phyloP scores from a whole-genome alignment of 257 asterid species.

The Verbascum thapsus region DNA sequence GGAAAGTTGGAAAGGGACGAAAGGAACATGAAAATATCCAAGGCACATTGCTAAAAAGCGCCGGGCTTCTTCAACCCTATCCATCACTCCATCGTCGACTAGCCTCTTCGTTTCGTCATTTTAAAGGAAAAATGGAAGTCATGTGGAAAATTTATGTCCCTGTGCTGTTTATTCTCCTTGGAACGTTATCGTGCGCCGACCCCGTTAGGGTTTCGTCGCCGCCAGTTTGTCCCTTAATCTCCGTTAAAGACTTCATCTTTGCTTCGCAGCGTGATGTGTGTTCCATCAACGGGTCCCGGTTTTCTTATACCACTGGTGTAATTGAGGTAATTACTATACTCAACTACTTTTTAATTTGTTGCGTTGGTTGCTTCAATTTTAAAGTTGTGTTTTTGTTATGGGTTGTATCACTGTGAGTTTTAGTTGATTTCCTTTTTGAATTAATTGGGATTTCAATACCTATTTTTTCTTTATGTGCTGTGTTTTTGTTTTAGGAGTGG shows the following conservation, averaged over 20 bases:
- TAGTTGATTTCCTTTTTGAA: background rate
- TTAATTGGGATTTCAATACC: too few relatives aligned
- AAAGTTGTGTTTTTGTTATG: background rate
- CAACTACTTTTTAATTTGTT: background rate
- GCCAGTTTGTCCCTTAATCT: constrained; percentile 51
- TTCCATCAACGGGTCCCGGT: constrained; percentile 39
- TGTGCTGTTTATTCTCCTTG: constrained; percentile 45
- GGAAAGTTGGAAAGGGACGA: constrained; percentile 28
- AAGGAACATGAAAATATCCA: constrained; percentile 29
- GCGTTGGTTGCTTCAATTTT: constrained; percentile 6
- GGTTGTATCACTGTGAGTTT: background rate
- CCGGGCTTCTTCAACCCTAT: constrained; percentile 47
- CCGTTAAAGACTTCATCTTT: constrained; percentile 62
- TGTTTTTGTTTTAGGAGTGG: too few relatives aligned
- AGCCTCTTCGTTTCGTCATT: constrained; percentile 22
- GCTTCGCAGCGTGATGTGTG: constrained; percentile 49
- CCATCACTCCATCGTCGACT: constrained; percentile 25
- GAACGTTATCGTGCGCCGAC: constrained; percentile 49
- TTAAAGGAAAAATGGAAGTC: constrained; percentile 43
- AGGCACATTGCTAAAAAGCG: constrained; percentile 63
- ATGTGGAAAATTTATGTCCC: constrained; percentile 45
- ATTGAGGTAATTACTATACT: constrained; percentile 58
- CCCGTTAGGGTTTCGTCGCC: constrained; percentile 45
- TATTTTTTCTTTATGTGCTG: too few relatives aligned
- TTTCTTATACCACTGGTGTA: constrained; percentile 47